Conservation (phyloP, 306 rosid species). For the Amphicarpaea edgeworthii region DNA sequence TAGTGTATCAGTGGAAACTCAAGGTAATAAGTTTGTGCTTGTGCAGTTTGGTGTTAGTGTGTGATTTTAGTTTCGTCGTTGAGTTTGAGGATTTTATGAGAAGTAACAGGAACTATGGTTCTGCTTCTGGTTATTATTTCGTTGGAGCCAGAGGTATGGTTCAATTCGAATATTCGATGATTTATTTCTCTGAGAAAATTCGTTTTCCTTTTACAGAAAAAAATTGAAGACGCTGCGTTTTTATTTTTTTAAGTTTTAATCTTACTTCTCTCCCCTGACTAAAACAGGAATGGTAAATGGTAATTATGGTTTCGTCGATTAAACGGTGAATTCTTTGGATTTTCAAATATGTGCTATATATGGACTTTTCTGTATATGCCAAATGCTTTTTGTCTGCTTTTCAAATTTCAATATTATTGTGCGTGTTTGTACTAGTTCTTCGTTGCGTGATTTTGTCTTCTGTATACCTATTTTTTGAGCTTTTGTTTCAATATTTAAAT, state of each 20-base stretch:
- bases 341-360: constrained; percentile 14
- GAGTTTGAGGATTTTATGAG: neutral
- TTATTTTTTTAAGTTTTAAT: constrained; percentile 3
- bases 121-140: constrained; percentile 16
- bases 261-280: neutral
- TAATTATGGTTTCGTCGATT: constrained; percentile 3
- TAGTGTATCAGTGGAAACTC: constrained; percentile 29
- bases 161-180: constrained; percentile 26
- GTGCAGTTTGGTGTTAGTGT: constrained; percentile 2
- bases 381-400: constrained; percentile 17
- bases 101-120: constrained; percentile 28
- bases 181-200: constrained; percentile 10
- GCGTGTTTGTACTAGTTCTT: neutral
- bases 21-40: constrained; percentile 12
- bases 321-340: constrained; percentile 26
- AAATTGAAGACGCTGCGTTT: constrained; percentile 17
- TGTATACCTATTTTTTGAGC: neutral
- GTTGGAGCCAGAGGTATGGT: neutral
- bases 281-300: constrained; percentile 23
- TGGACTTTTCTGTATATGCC: constrained; percentile 15
- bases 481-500: constrained; percentile 21
- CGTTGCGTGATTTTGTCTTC: neutral
- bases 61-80: constrained; percentile 36
- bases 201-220: constrained; percentile 7
- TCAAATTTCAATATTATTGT: constrained; percentile 21